Conservation (phyloP, 176 grass and related monocot genomes). For the Metroxylon sagu region DNA sequence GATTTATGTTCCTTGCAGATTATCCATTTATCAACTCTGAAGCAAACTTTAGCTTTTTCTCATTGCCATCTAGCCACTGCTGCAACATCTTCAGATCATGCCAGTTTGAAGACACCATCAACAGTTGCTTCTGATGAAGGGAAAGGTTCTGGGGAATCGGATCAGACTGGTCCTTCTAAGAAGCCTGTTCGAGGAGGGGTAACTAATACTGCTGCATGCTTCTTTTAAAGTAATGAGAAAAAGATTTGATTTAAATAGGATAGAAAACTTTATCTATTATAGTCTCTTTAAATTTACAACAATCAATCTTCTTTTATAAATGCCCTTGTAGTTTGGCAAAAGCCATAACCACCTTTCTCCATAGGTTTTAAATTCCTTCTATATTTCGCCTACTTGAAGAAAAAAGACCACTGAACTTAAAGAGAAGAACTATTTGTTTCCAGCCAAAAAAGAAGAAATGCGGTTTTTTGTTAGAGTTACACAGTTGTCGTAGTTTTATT, state of each 20-base stretch:
- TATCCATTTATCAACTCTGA: not conserved
- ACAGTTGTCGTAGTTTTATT: too few species aligned
- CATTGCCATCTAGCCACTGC: constrained; percentile 20
- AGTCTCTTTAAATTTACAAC: not conserved
- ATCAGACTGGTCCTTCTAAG: constrained; percentile 23
- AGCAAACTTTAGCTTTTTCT: not conserved
- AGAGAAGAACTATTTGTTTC: too few species aligned
- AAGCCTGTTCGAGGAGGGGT: constrained; percentile 64
- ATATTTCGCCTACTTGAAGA: too few species aligned
- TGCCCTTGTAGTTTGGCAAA: too few species aligned
- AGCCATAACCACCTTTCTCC: too few species aligned
- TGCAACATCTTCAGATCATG: constrained; percentile 24
- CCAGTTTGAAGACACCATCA: constrained; percentile 12
- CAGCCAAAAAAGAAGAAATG: too few species aligned
- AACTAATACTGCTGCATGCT: constrained; percentile 5
- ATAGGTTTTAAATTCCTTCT: too few species aligned
- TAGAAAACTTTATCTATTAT: not conserved
- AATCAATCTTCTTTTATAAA: too few species aligned
- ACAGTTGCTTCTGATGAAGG: constrained; percentile 17
- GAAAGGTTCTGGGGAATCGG: constrained; percentile 24
- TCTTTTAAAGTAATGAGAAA: not conserved
- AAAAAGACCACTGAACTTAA: too few species aligned
- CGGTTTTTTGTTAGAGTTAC: too few species aligned
- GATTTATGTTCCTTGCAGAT: constrained; percentile 11
- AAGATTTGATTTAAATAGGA: not conserved